Evolutionary conservation across 306 rosid species (phyloP).

Genomic region (Trichosanthes truncata): DNA sequence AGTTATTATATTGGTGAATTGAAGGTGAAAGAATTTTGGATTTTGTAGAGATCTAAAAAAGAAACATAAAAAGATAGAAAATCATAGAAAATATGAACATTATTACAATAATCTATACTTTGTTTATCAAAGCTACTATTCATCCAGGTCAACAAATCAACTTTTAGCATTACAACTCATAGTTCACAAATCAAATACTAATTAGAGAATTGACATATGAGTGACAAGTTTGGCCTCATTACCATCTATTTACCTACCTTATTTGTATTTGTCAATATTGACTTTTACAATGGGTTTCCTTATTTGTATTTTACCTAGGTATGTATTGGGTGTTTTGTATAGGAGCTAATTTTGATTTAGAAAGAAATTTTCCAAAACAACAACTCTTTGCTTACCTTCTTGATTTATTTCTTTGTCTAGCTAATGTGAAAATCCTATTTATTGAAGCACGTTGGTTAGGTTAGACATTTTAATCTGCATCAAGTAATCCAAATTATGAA

Average conservation of each 20-base stretch:
- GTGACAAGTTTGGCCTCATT: neutral
- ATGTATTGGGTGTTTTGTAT: neutral
- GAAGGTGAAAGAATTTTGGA: no score
- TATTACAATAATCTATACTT: neutral
- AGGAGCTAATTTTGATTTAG: neutral
- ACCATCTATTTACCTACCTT: neutral
- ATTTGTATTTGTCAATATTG: neutral
- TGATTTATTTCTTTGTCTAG: neutral
- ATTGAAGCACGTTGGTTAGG: neutral
- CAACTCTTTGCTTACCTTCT: no score
- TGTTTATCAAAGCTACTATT: neutral
- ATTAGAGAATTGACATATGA: neutral
- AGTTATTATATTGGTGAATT: no score
- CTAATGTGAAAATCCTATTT: neutral
- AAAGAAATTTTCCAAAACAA: no score
- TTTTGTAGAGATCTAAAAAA: no score
- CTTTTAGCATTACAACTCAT: neutral
- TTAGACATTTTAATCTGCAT: neutral
- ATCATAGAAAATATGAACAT: no score
- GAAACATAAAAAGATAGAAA: no score
- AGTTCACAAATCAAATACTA: neutral
- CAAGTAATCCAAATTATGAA: no score
- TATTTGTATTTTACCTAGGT: neutral
- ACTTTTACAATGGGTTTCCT: neutral
- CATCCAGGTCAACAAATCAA: neutral